Evolutionary conservation across 1,284 basidiomycete species (phyloP).

Genomic region (Pseudozyma sp.): DNA sequence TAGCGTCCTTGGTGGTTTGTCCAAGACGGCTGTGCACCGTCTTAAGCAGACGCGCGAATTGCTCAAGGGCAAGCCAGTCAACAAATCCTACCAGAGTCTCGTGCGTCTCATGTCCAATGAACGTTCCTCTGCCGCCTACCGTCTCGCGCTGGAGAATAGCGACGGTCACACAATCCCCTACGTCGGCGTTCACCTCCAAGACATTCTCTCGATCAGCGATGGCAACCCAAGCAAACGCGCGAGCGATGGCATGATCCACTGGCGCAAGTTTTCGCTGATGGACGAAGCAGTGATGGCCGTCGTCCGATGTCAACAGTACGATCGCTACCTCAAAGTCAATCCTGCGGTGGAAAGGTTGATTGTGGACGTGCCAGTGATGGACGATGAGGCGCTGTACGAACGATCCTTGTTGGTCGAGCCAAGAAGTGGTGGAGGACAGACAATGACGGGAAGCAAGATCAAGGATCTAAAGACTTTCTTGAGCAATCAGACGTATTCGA

Average conservation of each 20-base stretch:
- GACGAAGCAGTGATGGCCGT: constrained; percentile 64
- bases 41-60: constrained; percentile 57
- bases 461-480: constrained; percentile 50
- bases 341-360: constrained; percentile 47
- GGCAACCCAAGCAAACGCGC: constrained; percentile 57
- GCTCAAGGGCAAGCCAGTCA: constrained; percentile 55
- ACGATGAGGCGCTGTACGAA: constrained; percentile 60
- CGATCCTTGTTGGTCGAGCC: constrained; percentile 54
- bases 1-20: constrained; percentile 58
- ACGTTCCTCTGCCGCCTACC: constrained; percentile 57
- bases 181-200: constrained; percentile 63
- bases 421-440: constrained; percentile 5
- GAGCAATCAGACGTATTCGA: constrained; percentile 8
- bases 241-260: constrained; percentile 59
- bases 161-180: constrained; percentile 61
- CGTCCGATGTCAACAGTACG: constrained; percentile 57
- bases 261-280: constrained; percentile 64
- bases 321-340: constrained; percentile 27
- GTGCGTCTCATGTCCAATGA: constrained; percentile 59
- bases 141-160: constrained; percentile 60
- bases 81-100: constrained; percentile 56
- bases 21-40: constrained; percentile 60
- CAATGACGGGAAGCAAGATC: constrained; percentile 36
- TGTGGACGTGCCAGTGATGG: constrained; percentile 54
- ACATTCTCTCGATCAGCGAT: constrained; percentile 62